Conservation (phyloP, 768 basidiomycete genomes). For the Boletellus sp. region DNA sequence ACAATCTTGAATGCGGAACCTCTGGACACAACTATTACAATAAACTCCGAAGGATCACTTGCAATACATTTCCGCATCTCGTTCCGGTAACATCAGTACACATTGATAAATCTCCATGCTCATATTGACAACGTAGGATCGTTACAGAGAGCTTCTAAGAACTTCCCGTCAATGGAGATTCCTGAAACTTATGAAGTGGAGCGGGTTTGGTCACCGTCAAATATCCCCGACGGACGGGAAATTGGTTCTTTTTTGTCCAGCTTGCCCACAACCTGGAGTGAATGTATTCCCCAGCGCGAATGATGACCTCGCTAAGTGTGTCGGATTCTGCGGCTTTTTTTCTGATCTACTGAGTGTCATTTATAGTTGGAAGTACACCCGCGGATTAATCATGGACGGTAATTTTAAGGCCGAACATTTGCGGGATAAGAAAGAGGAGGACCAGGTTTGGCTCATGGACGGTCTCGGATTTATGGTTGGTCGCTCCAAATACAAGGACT, state of each 20-base stretch:
- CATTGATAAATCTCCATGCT: no score
- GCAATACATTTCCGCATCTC: neutral
- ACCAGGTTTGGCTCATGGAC: neutral
- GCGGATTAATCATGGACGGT: neutral
- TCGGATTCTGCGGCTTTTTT: no score
- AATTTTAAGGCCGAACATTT: neutral
- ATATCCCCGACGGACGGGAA: no score
- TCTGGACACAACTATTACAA: neutral
- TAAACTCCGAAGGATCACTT: neutral
- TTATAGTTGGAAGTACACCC: neutral
- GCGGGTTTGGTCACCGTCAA: neutral
- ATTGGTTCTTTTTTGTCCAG: neutral
- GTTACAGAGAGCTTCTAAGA: neutral
- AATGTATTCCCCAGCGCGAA: no score
- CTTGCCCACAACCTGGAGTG: neutral
- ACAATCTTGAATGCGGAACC: neutral
- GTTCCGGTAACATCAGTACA: neutral
- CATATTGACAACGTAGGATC: no score
- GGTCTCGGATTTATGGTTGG: neutral
- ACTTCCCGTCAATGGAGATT: neutral
- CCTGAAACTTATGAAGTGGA: neutral
- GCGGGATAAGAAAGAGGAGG: neutral
- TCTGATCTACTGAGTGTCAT: no score
- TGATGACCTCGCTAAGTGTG: no score
- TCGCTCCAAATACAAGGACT: neutral